Evolutionary conservation across 345 rosid species (phyloP).

Genomic region (Linum lewisii): DNA sequence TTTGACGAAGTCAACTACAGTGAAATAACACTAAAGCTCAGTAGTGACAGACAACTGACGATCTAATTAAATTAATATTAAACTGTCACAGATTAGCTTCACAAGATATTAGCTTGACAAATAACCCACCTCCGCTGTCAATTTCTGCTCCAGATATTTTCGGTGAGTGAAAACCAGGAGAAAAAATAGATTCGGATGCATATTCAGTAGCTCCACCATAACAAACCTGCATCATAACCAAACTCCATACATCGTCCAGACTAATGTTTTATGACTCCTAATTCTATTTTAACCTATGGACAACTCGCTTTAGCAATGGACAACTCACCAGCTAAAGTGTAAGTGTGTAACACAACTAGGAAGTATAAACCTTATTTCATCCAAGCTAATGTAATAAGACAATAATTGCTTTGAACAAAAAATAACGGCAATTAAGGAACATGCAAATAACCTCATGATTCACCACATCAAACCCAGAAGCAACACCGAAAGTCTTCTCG

Average conservation of each 20-base stretch:
- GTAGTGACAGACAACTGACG: neutral
- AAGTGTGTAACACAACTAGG: neutral
- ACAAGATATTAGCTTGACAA: neutral
- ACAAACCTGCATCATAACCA: conserved; percentile 27
- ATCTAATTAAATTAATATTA: neutral
- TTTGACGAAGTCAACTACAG: conserved; percentile 24
- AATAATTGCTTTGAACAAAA: neutral
- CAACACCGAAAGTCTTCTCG: conserved; percentile 20
- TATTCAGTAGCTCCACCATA: conserved; percentile 23
- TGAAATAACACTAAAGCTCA: conserved; percentile 3
- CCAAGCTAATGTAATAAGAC: neutral
- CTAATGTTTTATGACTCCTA: neutral
- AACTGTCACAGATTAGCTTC: neutral
- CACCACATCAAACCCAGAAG: conserved; percentile 21
- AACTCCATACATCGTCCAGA: conserved; percentile 10
- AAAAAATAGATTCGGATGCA: conserved; percentile 42
- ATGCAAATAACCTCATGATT: conserved; percentile 33
- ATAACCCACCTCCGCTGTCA: conserved; percentile 32
- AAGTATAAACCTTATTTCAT: neutral
- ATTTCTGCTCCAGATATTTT: conserved; percentile 29
- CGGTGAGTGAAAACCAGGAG: conserved; percentile 50
- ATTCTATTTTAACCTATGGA: neutral
- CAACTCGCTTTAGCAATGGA: neutral
- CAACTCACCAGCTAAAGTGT: neutral
- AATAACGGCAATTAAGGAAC: neutral